Percentiles rank a stretch among this genome's conserved stretches.
Conservation (phyloP, 805 yeast species). For the Candida michaelii region DNA sequence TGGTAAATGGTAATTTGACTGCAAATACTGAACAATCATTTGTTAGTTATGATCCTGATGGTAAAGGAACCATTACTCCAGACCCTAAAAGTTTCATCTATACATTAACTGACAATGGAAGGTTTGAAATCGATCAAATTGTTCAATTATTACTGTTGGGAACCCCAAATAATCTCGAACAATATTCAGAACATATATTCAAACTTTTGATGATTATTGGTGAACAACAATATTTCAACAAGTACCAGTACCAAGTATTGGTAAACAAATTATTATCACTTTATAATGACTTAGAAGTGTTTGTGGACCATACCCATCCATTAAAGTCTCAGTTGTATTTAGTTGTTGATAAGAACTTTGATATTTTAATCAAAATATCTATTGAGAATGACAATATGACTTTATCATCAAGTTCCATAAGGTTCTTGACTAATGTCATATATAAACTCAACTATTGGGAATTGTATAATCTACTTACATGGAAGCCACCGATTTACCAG, state of each 20-base stretch:
- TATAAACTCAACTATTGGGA: constrained; percentile 47
- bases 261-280: constrained; percentile 25
- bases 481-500: constrained; percentile 45
- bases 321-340: constrained; percentile 31
- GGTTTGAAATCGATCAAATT: constrained; percentile 18
- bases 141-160: constrained; percentile 23
- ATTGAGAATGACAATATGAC: constrained; percentile 29
- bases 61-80: not conserved
- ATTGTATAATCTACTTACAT: constrained; percentile 37
- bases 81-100: constrained; percentile 9
- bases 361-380: constrained; percentile 35
- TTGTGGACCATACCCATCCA: constrained; percentile 24
- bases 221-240: constrained; percentile 12
- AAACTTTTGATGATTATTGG: constrained; percentile 26
- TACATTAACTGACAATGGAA: constrained; percentile 21
- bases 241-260: constrained; percentile 18
- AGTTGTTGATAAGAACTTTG: constrained; percentile 39
- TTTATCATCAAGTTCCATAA: constrained; percentile 33
- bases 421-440: constrained; percentile 37
- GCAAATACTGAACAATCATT: constrained; percentile 4
- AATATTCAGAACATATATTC: constrained; percentile 38
- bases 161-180: constrained; percentile 30
- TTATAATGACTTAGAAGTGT: constrained; percentile 24
- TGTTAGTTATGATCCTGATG: not conserved
- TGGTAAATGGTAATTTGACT: not conserved